Evolutionary conservation across 805 yeast genomes (phyloP).

Genomic region (Ogataea populi-albae): DNA sequence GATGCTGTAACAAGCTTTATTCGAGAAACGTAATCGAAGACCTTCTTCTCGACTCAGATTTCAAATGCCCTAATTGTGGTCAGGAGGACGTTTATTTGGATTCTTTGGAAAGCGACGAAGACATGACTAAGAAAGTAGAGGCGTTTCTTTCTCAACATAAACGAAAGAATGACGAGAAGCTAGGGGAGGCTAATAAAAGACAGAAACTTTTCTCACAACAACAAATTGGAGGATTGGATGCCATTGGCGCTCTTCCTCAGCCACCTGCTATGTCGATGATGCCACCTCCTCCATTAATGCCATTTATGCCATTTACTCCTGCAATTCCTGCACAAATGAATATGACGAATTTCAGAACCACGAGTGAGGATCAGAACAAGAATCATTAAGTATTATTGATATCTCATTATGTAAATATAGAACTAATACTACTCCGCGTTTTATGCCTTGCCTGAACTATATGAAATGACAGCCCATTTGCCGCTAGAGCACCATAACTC

Average conservation of each 20-base stretch:
- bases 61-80: slow-evolving; percentile 86
- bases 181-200: slow-evolving; percentile 14
- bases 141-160: slow-evolving; percentile 42
- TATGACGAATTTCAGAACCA: slow-evolving; percentile 4
- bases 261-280: slow-evolving; percentile 36
- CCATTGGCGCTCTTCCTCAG: too few species aligned
- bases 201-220: slow-evolving; percentile 25
- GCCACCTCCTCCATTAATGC: slow-evolving; percentile 36
- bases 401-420: too few species aligned
- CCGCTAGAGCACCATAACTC: slow-evolving; percentile 87
- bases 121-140: slow-evolving; percentile 52
- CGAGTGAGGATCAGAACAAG: slow-evolving; percentile 2
- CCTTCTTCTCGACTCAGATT: slow-evolving; percentile 73
- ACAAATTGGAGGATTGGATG: slow-evolving; percentile 22
- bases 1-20: slow-evolving; percentile 58
- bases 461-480: slow-evolving; percentile 88
- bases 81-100: slow-evolving; percentile 74
- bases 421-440: too few species aligned
- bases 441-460: slow-evolving; percentile 41
- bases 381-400: neutral
- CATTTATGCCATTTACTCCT: slow-evolving; percentile 28
- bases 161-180: slow-evolving; percentile 9
- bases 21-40: slow-evolving; percentile 65
- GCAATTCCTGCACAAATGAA: slow-evolving; percentile 16
- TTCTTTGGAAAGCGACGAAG: slow-evolving; percentile 59